A percentile compares a stretch with the other conserved stretches of the same genome.
These are phyloP conservation scores for Microcyclosporella mali DNA, from an alignment of 2,329 filamentous ascomycete genomes.

Conservation along the genomic window DNA sequence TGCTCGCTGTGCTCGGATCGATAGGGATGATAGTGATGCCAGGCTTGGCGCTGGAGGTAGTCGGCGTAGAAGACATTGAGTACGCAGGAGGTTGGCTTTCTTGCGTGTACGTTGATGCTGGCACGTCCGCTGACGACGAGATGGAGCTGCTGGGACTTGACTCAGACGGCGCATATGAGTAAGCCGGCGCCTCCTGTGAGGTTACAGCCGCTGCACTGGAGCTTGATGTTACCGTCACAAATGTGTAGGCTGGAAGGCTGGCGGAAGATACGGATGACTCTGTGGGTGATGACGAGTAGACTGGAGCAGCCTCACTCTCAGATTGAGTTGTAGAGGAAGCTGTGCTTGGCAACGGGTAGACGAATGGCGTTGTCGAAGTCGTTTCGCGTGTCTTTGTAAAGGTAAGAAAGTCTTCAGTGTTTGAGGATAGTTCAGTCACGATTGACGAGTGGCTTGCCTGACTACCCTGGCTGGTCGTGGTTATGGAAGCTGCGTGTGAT, in stretches of 20 bases:
- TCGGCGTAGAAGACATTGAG: neutral
- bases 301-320: neutral
- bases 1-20: neutral
- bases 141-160: neutral
- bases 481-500: no score
- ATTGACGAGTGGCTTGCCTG: no score
- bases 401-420: no score
- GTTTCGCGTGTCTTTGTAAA: no score
- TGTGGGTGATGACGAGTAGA: neutral
- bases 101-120: neutral
- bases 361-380: no score
- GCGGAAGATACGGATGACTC: neutral
- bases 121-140: neutral
- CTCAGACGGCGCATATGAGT: neutral
- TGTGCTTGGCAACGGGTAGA: neutral
- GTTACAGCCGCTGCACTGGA: neutral
- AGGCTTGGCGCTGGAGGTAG: neutral
- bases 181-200: neutral
- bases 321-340: neutral
- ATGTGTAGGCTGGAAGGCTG: neutral
- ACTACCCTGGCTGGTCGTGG: no score
- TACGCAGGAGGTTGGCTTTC: neutral
- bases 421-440: no score
- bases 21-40: neutral
- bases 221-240: neutral